Evolutionary conservation across 2,329 filamentous ascomycete species (phyloP).

Genomic region (Xylariaceae sp.): DNA sequence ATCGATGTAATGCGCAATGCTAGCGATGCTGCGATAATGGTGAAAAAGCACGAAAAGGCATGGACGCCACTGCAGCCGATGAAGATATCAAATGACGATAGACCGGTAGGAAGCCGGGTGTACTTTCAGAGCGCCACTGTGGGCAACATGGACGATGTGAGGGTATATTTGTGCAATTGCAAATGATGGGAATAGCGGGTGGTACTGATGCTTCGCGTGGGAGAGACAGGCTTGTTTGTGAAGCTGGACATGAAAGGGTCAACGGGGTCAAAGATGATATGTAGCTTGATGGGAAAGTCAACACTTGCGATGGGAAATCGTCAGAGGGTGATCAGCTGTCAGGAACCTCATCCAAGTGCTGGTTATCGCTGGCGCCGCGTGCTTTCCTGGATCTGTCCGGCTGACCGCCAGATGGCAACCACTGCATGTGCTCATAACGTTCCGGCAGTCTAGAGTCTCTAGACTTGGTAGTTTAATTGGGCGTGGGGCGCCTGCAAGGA

Average conservation of each 20-base stretch:
- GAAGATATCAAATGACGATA: slow-evolving; percentile 1
- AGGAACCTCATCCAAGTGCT: background rate
- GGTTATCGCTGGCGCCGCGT: background rate
- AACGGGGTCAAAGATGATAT: background rate
- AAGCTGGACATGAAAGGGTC: slow-evolving; percentile 9
- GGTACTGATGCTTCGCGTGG: slow-evolving; percentile 8
- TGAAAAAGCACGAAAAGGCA: background rate
- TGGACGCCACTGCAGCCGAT: background rate
- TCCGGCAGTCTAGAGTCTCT: background rate
- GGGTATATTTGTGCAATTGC: slow-evolving; percentile 1
- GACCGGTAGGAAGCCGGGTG: background rate
- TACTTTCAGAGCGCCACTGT: background rate
- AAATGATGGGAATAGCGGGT: slow-evolving; percentile 4
- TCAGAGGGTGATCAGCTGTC: slow-evolving; percentile 10
- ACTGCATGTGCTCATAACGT: background rate
- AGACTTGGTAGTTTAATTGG: background rate
- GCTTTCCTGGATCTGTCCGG: background rate
- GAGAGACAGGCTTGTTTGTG: slow-evolving; percentile 6
- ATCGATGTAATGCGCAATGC: slow-evolving; percentile 12
- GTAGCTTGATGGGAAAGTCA: background rate
- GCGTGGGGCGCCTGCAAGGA: background rate
- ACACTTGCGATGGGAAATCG: slow-evolving; percentile 4
- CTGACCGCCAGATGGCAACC: background rate
- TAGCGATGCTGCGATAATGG: slow-evolving; percentile 9
- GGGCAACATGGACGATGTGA: slow-evolving; percentile 4